phyloP scores from a whole-genome alignment of 176 grass and related monocot species.

The Oryza glaberrima region DNA sequence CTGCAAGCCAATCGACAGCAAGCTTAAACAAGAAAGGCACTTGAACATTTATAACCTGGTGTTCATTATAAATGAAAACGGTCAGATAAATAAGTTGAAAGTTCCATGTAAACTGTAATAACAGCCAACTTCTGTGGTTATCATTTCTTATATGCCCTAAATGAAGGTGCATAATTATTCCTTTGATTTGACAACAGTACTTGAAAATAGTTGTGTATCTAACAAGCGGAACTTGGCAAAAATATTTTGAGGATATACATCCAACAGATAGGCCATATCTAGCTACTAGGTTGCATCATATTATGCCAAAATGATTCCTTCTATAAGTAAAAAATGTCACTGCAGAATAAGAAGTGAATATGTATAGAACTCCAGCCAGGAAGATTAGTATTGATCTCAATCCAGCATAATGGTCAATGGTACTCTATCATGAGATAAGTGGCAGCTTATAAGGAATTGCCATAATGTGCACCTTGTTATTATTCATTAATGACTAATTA shows the following conservation, averaged over 20 bases:
- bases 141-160: conserved; percentile 6
- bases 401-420: conserved; percentile 12
- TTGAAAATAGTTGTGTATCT: conserved; percentile 24
- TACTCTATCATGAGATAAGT: background rate
- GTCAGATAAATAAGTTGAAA: conserved; percentile 44
- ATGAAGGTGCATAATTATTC: conserved; percentile 3
- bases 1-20: conserved; percentile 94
- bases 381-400: conserved; percentile 20
- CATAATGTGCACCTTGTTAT: background rate
- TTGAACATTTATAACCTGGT: conserved; percentile 99
- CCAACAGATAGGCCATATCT: conserved; percentile 8
- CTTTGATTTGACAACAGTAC: conserved; percentile 18
- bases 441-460: conserved; percentile 15
- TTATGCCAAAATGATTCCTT: conserved; percentile 11
- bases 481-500: background rate
- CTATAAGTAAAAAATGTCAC: conserved; percentile 4
- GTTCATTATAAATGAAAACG: conserved; percentile 48
- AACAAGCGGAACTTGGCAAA: conserved; percentile 10
- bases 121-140: conserved; percentile 28
- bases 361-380: background rate
- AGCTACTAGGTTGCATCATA: conserved; percentile 21
- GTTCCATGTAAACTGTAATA: conserved; percentile 30
- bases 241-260: conserved; percentile 7
- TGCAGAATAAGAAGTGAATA: conserved; percentile 2
- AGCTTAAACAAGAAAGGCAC: conserved; percentile 98